Conservation (phyloP, 305 asterid species). For the Fraxinus sp. region DNA sequence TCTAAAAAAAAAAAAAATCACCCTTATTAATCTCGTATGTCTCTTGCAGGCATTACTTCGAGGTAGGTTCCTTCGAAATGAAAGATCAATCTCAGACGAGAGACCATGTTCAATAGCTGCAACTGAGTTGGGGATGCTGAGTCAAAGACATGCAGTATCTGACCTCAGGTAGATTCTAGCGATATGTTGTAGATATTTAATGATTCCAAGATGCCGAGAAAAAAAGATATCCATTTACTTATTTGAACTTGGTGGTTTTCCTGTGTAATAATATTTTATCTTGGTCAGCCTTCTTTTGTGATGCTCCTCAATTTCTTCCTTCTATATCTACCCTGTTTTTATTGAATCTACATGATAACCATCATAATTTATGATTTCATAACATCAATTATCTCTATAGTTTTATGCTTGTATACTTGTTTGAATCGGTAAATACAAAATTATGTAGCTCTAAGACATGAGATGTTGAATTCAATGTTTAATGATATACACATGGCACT, state of each 20-base stretch:
- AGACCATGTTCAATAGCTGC: slow-evolving; percentile 59
- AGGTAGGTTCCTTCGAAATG: slow-evolving; percentile 74
- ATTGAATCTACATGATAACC: neutral
- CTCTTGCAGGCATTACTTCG: slow-evolving; percentile 62
- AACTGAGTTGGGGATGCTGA: slow-evolving; percentile 63
- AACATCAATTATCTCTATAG: neutral
- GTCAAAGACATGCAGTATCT: slow-evolving; percentile 72
- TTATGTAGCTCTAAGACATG: neutral
- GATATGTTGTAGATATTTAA: neutral
- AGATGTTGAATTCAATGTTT: neutral
- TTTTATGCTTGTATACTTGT: neutral
- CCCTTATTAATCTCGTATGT: neutral
- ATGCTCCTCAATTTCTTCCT: neutral
- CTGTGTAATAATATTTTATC: neutral
- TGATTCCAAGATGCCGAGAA: neutral
- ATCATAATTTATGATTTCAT: neutral
- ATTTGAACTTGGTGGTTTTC: neutral
- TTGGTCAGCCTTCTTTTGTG: neutral
- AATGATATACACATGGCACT: neutral
- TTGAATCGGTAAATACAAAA: neutral
- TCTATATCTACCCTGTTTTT: neutral
- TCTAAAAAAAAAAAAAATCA: neutral
- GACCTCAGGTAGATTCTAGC: slow-evolving; percentile 57
- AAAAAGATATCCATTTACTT: neutral
- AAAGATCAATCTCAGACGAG: slow-evolving; percentile 43